A percentile compares a stretch with the other conserved stretches of the same genome.
Conservation (phyloP, 192 early-diverging fungal genomes). For the Backusella australiensis region DNA sequence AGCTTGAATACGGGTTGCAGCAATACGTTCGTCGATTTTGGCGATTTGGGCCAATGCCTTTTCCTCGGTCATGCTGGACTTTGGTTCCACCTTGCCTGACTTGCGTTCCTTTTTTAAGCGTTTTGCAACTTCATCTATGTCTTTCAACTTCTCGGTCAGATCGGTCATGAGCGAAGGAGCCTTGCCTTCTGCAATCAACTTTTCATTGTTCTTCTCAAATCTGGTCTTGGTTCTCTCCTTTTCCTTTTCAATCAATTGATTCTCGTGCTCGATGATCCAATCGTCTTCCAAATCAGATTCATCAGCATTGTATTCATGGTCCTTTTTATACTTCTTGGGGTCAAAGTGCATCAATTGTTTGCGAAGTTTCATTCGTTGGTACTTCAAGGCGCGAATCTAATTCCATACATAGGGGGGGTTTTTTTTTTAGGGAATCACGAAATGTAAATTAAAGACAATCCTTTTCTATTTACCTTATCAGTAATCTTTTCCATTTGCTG, state of each 20-base stretch:
- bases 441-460: too few relatives aligned
- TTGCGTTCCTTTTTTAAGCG: slow-evolving; percentile 48
- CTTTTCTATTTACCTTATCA: slow-evolving; percentile 61
- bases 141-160: slow-evolving; percentile 49
- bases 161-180: slow-evolving; percentile 47
- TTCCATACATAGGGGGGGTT: background rate
- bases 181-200: slow-evolving; percentile 64
- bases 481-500: slow-evolving; percentile 75
- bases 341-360: slow-evolving; percentile 70
- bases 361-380: slow-evolving; percentile 75
- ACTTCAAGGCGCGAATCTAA: slow-evolving; percentile 80
- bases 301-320: slow-evolving; percentile 56
- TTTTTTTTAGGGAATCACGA: background rate
- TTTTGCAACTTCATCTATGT: slow-evolving; percentile 48
- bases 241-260: slow-evolving; percentile 66
- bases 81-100: slow-evolving; percentile 40
- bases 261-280: slow-evolving; percentile 69
- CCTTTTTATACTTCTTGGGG: slow-evolving; percentile 75
- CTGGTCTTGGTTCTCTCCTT: slow-evolving; percentile 55
- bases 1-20: slow-evolving; percentile 67
- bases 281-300: slow-evolving; percentile 80
- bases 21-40: slow-evolving; percentile 71
- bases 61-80: slow-evolving; percentile 58
- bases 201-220: slow-evolving; percentile 86
- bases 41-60: slow-evolving; percentile 70